Base-by-base conservation (phyloP, 1,139 yeast species). In the Hyphopichia burtonii region DNA sequence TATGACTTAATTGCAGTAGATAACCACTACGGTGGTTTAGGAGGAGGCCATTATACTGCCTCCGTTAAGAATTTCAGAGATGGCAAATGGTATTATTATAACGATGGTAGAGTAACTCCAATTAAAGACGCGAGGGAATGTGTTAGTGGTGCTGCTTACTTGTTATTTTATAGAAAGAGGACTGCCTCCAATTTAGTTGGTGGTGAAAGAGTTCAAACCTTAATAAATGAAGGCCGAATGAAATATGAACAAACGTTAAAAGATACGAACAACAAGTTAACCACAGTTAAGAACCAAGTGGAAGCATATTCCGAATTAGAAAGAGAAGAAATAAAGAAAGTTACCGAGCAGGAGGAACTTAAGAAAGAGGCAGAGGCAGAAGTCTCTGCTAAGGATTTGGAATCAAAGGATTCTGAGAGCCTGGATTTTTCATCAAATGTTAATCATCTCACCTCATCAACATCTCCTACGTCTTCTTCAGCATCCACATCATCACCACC, bases 21-120 rank as follows among this genome's bases (percentile, higher is more conserved):
- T 59, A 91, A 91, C 60, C 99, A 93, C 59, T 91, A 76, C 59
- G 99, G 99, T 42, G 97, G 98, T 0, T 71, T 93, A 27, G 98
- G 98, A 1, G 99, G 99, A 7, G 99, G 99, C 3, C 99, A 93
- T 65, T 93, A 93, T 60, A 93, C 99, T 1, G 89, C 98, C 0
- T 84, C 82, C 53, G 97, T 80, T 1, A 85, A 84, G 60, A 91
- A 91, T 56, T 84, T 82, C 61, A 71, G 81, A 39, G 96, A 88
- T 54, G 67, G 69, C 25, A 73, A 82, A 49, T 93, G 99, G 98
- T 90, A 90, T 59, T 86, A 89, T 58, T 93, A 76, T 62, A 93
- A 93, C 59, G 99, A 93, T 61, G 83, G 96, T 8, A 66, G 84
- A 31, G 98, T 91, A 1, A 68, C 80, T 0, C 72, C 70, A 33